phyloP scores from a whole-genome alignment of 2,329 filamentous ascomycete genomes.

The Cordyceps cicadae region DNA sequence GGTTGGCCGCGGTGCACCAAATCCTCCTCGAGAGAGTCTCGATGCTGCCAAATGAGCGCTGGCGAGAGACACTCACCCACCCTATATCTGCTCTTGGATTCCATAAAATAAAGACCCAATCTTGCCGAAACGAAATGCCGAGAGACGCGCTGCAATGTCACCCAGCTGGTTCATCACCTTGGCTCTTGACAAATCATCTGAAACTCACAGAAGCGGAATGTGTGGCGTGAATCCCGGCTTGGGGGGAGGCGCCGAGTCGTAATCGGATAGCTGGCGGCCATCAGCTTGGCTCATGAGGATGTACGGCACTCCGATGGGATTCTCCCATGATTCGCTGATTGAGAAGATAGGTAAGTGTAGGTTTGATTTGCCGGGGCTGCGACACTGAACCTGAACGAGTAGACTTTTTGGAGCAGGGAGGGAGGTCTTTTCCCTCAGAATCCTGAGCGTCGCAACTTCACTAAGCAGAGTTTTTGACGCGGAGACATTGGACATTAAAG shows the following conservation, averaged over 20 bases:
- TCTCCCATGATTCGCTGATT: conserved; percentile 12
- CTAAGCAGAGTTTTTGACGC: conserved; percentile 15
- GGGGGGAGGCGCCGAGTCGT: conserved; percentile 13
- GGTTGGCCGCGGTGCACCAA: conserved; percentile 21
- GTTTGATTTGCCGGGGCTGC: not conserved
- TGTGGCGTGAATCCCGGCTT: conserved; percentile 1
- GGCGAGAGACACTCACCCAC: conserved; percentile 19
- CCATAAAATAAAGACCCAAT: conserved; percentile 19
- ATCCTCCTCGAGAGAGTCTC: conserved; percentile 15
- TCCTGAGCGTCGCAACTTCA: conserved; percentile 17
- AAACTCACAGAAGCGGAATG: conserved; percentile 13
- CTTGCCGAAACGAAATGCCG: conserved; percentile 15
- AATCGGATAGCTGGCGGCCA: conserved; percentile 15
- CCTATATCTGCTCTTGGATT: not conserved
- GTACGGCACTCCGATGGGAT: conserved; percentile 18
- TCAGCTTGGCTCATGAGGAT: conserved; percentile 18
- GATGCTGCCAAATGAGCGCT: conserved; percentile 17
- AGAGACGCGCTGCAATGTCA: conserved; percentile 14
- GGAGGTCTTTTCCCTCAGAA: conserved; percentile 11
- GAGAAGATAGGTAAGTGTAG: not conserved
- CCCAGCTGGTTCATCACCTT: conserved; percentile 17
- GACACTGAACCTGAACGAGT: conserved; percentile 16
- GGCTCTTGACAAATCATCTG: conserved; percentile 12
- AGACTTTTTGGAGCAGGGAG: conserved; percentile 17
- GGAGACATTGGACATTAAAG: conserved; percentile 6